These are phyloP conservation scores for Ceratocystis smalleyi DNA, from an alignment of 2,329 filamentous ascomycete genomes.

Conservation along the genomic window DNA sequence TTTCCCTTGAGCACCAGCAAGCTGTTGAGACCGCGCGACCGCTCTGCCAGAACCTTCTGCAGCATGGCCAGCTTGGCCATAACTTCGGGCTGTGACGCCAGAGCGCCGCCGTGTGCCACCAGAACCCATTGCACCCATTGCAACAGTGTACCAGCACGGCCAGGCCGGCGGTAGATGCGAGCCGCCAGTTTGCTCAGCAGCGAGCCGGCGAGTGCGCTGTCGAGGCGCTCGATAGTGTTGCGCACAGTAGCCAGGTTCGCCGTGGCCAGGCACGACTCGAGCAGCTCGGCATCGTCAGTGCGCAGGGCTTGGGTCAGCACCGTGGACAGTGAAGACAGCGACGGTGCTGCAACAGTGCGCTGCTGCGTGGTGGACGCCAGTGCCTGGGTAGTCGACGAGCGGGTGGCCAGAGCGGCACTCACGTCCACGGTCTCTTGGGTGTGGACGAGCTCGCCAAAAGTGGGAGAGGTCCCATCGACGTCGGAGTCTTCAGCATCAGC, in stretches of 20 bases:
- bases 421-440: conserved; percentile 65
- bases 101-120: conserved; percentile 76
- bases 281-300: conserved; percentile 75
- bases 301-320: conserved; percentile 87
- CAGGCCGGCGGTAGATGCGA: conserved; percentile 71
- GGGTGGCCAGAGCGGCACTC: conserved; percentile 35
- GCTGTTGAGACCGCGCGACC: conserved; percentile 65
- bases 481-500: conserved; percentile 25
- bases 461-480: conserved; percentile 41
- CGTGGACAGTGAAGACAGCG: conserved; percentile 69
- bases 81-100: conserved; percentile 73
- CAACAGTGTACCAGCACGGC: conserved; percentile 78
- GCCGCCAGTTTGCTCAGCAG: conserved; percentile 76
- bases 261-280: conserved; percentile 82
- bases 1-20: conserved; percentile 85
- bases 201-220: conserved; percentile 63
- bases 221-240: conserved; percentile 78
- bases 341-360: conserved; percentile 39
- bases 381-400: conserved; percentile 21
- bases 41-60: conserved; percentile 74
- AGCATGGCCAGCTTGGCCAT: conserved; percentile 62
- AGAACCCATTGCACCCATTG: conserved; percentile 94
- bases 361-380: conserved; percentile 27
- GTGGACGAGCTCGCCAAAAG: conserved; percentile 75
- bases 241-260: conserved; percentile 63